Evolutionary conservation across 768 basidiomycete species (phyloP), one percentile per base, ranked within the genome.

Genomic region (Psilocybe cubensis): DNA sequence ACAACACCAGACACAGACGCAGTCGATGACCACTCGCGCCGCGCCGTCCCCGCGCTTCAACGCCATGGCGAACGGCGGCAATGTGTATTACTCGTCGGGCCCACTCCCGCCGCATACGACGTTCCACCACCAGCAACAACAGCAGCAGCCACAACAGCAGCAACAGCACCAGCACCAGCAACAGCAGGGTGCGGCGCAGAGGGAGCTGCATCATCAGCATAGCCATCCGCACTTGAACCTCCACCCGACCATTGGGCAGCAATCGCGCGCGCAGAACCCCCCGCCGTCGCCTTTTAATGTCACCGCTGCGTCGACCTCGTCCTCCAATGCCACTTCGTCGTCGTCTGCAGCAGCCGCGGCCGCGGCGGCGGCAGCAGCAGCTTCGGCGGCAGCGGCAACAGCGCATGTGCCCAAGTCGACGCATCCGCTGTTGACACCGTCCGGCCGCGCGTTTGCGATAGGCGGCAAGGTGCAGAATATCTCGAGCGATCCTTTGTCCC

Each of bases 401-500:
- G n/a, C n/a, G n/a, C 56, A 62, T 42, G 68, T 67, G n/a, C 66
- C 62, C 51, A 83, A 81, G 60, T 68, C 78, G 72, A 66, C 82
- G n/a, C 87, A 86, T 59, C 87, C 88, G 21, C 76, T 92, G 48
- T 83, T 94, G 60, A 94, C 92, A 1, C 92, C 92, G 3, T 92
- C 91, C 10, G 92, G 92, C 2, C 83, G 88, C 20, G 83, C 87
- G 8, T 87, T 94, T 59, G 85, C 88, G 49, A 70, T 82, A 21
- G 91, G 91, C 54, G 92, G 92, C 9, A 84, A 84, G 61, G 90
- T 94, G 6, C 89, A 88, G 64, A 92, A 94, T 63, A 72, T 94
- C 58, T 92, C 90, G 24, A 75, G 63, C 35, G 90, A 94, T 68
- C 89, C 91, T 18, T 69, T 85, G 47, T 65, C 76, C 25, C 89